Conservation (phyloP, 148 eudicot genomes). For the Fallopia convolvulus region DNA sequence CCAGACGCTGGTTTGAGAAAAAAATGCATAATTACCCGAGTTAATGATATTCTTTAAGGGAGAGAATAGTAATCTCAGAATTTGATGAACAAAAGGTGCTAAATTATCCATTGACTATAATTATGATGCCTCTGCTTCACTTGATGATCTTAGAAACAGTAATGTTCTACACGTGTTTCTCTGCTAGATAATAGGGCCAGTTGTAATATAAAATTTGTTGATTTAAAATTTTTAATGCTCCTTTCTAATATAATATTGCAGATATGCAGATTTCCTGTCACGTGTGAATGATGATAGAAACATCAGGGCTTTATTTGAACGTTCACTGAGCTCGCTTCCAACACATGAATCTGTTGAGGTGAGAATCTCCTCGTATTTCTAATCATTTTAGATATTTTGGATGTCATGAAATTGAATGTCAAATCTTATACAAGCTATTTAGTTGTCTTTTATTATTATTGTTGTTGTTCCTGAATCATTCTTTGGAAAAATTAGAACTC, state of each 20-base stretch:
- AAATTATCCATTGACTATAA: not conserved
- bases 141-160: not conserved
- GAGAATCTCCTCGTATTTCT: not conserved
- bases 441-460: not conserved
- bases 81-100: not conserved
- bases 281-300: conserved; percentile 96
- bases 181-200: not conserved
- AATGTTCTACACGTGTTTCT: not conserved
- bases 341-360: conserved; percentile 95
- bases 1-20: not conserved
- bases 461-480: not conserved
- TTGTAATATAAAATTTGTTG: not conserved
- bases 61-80: not conserved
- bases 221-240: not conserved
- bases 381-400: not conserved
- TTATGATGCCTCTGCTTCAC: not conserved
- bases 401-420: not conserved
- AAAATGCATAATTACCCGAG: not conserved
- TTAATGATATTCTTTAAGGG: not conserved
- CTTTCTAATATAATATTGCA: conserved; percentile 33
- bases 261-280: conserved; percentile 93
- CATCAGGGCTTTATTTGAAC: conserved; percentile 93
- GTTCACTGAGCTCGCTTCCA: conserved; percentile 90
- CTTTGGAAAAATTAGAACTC: not conserved
- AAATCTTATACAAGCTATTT: not conserved